A percentile compares a stretch with the other conserved stretches of the same genome.
These are phyloP conservation scores for Pseudogymnoascus pannorum DNA, from an alignment of 2,329 filamentous ascomycete genomes.

Conservation along the genomic window DNA sequence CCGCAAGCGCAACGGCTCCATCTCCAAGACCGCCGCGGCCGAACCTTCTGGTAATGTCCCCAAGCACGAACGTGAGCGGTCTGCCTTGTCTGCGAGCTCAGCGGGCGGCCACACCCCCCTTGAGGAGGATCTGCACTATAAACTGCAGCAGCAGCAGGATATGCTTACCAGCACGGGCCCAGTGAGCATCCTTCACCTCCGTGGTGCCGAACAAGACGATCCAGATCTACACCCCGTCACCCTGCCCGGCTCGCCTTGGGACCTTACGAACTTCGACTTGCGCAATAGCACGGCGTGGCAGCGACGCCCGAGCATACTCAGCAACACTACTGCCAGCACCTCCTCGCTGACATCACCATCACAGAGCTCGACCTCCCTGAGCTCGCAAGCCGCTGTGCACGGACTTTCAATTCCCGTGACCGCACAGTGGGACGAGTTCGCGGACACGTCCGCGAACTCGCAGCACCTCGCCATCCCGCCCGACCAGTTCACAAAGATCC, in stretches of 20 bases:
- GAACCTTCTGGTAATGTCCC: slow-evolving; percentile 68
- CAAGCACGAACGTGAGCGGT: slow-evolving; percentile 93
- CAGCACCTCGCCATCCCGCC: slow-evolving; percentile 39
- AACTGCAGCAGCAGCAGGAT: slow-evolving; percentile 70
- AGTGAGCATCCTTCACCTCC: slow-evolving; percentile 69
- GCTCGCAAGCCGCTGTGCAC: slow-evolving; percentile 44
- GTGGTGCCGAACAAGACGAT: slow-evolving; percentile 70
- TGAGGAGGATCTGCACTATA: slow-evolving; percentile 71
- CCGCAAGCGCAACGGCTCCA: slow-evolving; percentile 49
- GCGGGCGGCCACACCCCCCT: slow-evolving; percentile 47
- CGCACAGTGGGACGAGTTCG: slow-evolving; percentile 50
- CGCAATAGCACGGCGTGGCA: slow-evolving; percentile 28
- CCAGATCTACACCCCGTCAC: slow-evolving; percentile 71
- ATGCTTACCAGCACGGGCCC: slow-evolving; percentile 86
- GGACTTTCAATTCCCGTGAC: slow-evolving; percentile 26
- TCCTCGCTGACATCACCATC: slow-evolving; percentile 60
- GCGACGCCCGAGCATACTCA: slow-evolving; percentile 43
- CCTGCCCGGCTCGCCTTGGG: slow-evolving; percentile 58
- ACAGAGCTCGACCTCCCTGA: slow-evolving; percentile 56
- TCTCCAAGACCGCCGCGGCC: slow-evolving; percentile 35
- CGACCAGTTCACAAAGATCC: slow-evolving; percentile 47
- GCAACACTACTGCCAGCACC: slow-evolving; percentile 49
- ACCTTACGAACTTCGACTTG: slow-evolving; percentile 45
- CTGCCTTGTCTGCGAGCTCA: slow-evolving; percentile 74
- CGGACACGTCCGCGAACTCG: slow-evolving; percentile 38